These are phyloP conservation scores for Marasmius sp. DNA, from an alignment of 1,284 basidiomycete species.

Conservation along the genomic window DNA sequence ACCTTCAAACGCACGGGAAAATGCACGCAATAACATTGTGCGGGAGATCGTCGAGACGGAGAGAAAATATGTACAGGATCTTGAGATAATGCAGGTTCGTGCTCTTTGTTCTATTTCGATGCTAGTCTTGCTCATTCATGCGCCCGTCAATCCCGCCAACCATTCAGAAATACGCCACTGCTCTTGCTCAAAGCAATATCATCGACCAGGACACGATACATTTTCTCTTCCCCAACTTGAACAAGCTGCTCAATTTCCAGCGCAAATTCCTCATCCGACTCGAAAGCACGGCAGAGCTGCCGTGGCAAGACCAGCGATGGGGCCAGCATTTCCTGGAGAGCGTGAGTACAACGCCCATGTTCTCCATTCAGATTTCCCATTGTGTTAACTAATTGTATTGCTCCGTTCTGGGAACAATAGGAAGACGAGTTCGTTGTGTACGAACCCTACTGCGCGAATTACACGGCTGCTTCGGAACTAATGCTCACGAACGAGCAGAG, in stretches of 20 bases:
- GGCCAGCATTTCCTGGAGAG: constrained; percentile 80
- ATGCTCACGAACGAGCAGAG: constrained; percentile 86
- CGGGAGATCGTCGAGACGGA: constrained; percentile 92
- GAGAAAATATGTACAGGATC: constrained; percentile 96
- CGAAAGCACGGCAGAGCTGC: constrained; percentile 80
- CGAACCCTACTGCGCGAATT: constrained; percentile 98
- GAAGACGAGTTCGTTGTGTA: constrained; percentile 95
- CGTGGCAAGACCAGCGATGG: constrained; percentile 91
- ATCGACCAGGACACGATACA: constrained; percentile 95
- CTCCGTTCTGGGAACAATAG: constrained; percentile 53
- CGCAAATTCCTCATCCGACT: constrained; percentile 94
- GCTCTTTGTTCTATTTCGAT: constrained; percentile 2
- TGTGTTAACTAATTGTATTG: constrained; percentile 33
- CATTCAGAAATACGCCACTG: constrained; percentile 75
- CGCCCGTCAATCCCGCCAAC: constrained; percentile 7
- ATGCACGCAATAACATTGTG: constrained; percentile 77
- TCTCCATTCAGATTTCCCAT: constrained; percentile 35
- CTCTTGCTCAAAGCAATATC: constrained; percentile 78
- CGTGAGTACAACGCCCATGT: constrained; percentile 50
- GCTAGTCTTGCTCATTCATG: constrained; percentile 11
- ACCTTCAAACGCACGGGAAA: constrained; percentile 58
- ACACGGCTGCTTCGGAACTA: constrained; percentile 83
- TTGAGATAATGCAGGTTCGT: constrained; percentile 93
- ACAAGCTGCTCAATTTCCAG: constrained; percentile 96
- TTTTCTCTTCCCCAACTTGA: constrained; percentile 92